Evolutionary conservation across 371 early-diverging fungal genomes (phyloP).

Genomic region (Actinomortierella ambigua): DNA sequence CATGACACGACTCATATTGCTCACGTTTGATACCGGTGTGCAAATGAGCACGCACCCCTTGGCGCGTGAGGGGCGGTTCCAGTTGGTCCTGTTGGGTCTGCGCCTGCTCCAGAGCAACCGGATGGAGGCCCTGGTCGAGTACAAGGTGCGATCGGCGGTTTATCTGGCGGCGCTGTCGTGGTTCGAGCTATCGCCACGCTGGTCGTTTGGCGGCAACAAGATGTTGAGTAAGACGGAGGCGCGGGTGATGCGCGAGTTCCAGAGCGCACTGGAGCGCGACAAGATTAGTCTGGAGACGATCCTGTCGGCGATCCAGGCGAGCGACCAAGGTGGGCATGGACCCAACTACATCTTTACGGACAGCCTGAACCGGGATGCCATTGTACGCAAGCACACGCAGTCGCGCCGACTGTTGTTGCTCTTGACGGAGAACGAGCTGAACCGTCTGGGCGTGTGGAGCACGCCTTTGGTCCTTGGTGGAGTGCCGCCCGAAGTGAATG

Average conservation of each 20-base stretch:
- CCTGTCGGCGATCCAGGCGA: constrained; percentile 53
- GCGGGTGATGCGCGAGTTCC: constrained; percentile 71
- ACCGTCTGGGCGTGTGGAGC: constrained; percentile 81
- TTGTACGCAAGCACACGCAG: constrained; percentile 54
- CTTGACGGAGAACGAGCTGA: constrained; percentile 88
- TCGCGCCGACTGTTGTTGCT: constrained; percentile 71
- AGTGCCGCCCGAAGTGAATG: constrained; percentile 49
- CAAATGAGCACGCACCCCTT: constrained; percentile 73
- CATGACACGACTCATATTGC: constrained; percentile 74
- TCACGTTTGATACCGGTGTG: constrained; percentile 70
- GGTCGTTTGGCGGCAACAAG: constrained; percentile 75
- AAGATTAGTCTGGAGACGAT: constrained; percentile 58
- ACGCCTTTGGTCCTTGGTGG: constrained; percentile 60
- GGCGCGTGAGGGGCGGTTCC: constrained; percentile 81
- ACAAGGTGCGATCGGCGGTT: constrained; percentile 63
- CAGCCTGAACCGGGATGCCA: constrained; percentile 46
- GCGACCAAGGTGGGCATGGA: constrained; percentile 30
- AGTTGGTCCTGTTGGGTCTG: constrained; percentile 77
- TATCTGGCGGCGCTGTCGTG: constrained; percentile 74
- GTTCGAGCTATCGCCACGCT: constrained; percentile 75
- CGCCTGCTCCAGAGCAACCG: constrained; percentile 73
- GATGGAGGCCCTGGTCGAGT: constrained; percentile 71
- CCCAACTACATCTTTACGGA: constrained; percentile 31
- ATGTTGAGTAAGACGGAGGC: constrained; percentile 66
- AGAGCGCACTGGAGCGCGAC: constrained; percentile 69